Conservation (phyloP, 2,329 filamentous ascomycete genomes). For the Pseudogymnoascus destructans region DNA sequence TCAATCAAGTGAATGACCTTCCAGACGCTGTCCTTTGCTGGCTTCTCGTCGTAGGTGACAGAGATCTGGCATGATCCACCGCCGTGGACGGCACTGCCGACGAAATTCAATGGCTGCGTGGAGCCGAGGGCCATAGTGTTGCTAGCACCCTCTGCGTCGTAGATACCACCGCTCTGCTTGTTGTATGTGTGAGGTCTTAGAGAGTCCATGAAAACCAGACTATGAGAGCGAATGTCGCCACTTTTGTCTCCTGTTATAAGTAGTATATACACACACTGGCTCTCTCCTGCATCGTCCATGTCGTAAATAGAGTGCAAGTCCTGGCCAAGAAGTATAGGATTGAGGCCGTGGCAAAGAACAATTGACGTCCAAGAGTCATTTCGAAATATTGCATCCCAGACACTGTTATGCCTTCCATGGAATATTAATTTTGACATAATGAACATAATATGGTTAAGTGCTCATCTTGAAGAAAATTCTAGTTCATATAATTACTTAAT, state of each 20-base stretch:
- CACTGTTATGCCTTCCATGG: background rate
- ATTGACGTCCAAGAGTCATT: background rate
- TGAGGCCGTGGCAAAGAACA: background rate
- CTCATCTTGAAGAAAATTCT: background rate
- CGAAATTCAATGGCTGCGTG: slow-evolving; percentile 47
- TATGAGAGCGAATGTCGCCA: background rate
- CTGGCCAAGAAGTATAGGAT: background rate
- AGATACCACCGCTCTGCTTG: slow-evolving; percentile 44
- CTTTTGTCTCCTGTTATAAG: background rate
- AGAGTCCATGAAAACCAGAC: background rate
- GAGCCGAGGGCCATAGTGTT: slow-evolving; percentile 55
- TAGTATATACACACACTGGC: background rate
- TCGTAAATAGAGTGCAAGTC: background rate
- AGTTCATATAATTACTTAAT: background rate
- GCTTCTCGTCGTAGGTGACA: slow-evolving; percentile 62
- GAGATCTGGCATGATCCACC: slow-evolving; percentile 88
- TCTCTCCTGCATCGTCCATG: background rate
- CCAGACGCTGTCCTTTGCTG: slow-evolving; percentile 56
- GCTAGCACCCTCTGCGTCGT: slow-evolving; percentile 33
- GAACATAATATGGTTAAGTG: background rate
- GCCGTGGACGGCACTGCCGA: slow-evolving; percentile 66
- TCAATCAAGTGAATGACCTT: slow-evolving; percentile 83
- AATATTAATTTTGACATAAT: background rate
- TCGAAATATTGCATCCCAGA: background rate
- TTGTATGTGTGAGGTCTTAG: background rate